Evolutionary conservation across 1,284 basidiomycete species (phyloP), one percentile per base, ranked within the genome.

Genomic region (Cutaneotrichosporon sp.): DNA sequence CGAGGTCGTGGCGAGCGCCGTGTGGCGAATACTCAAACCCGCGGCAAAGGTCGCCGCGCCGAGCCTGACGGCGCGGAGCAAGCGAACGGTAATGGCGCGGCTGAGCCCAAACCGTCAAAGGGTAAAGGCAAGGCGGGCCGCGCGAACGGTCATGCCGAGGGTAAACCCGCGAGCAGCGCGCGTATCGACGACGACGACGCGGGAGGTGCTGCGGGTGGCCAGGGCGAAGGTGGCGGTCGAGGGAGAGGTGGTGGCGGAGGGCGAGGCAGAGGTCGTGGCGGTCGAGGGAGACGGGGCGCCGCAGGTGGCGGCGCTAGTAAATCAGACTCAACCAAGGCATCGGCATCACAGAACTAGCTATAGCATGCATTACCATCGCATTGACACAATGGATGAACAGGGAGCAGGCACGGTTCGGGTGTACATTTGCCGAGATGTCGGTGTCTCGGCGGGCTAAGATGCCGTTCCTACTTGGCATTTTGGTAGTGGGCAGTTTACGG

Each of bases 101-200:
- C 20, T 21, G 20, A 13, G 3, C 20, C 20, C 18, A 7, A 18
- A 21, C 18, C 20, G 18, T 21, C 39, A 33, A 44, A 44, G 42
- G 42, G 8, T 14, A 45, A 30, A 10, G 22, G 33, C 43, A 45
- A 45, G 30, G 43, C 30, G 18, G 30, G 7, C 26, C 26, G 26
- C 26, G 26, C 26, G 7, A 30, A 30, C 26, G 26, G 26, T 5
- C 26, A 30, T 30, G 26, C 7, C 7, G 26, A 30, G 26, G 10
- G 10, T 30, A 30, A 37, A 37, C 36, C 36, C 7, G 36, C 45
- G 14, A 18, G 18, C n/a, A 21, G 37, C 8, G 45, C 45, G 45
- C 34, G 45, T 13, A 46, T 46, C 45, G 45, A 46, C 36, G 45
- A 46, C 35, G 34, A 33, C 13, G 30, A 30, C 7, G 34, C 43